phyloP scores from a whole-genome alignment of 192 early-diverging fungal genomes.

The Coemansia interrupta region DNA sequence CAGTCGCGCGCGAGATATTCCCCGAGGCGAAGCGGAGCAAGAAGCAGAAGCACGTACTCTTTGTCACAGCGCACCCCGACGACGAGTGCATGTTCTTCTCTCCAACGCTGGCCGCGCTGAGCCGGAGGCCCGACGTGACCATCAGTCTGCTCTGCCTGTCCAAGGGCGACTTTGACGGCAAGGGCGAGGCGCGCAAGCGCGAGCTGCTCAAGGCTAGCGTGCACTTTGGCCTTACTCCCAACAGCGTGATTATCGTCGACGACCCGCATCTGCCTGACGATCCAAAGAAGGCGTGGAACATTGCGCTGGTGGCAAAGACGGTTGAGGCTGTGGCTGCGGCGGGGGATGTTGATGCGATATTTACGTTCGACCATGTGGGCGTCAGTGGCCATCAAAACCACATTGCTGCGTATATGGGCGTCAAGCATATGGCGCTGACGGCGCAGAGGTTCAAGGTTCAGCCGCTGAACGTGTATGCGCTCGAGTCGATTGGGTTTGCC shows the following conservation, averaged over 20 bases:
- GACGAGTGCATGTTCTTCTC: slow-evolving; percentile 99
- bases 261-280: slow-evolving; percentile 62
- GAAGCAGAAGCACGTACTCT: slow-evolving; percentile 50
- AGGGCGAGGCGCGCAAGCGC: slow-evolving; percentile 44
- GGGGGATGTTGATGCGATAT: slow-evolving; percentile 59
- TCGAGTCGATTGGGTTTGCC: slow-evolving; percentile 56
- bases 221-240: slow-evolving; percentile 43
- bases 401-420: slow-evolving; percentile 71
- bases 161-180: slow-evolving; percentile 60
- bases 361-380: slow-evolving; percentile 87
- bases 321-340: slow-evolving; percentile 60
- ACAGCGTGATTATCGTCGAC: slow-evolving; percentile 52
- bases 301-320: slow-evolving; percentile 56
- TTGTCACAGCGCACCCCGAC: slow-evolving; percentile 90
- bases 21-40: slow-evolving; percentile 35
- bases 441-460: slow-evolving; percentile 55
- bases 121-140: slow-evolving; percentile 50
- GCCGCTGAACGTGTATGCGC: slow-evolving; percentile 53
- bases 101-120: slow-evolving; percentile 65
- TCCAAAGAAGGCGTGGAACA: slow-evolving; percentile 62
- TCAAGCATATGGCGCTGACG: slow-evolving; percentile 55
- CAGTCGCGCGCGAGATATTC: slow-evolving; percentile 35
- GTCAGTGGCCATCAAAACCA: slow-evolving; percentile 93
- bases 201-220: slow-evolving; percentile 43
- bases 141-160: slow-evolving; percentile 82